Evolutionary conservation across 768 basidiomycete genomes (phyloP).

Genomic region (Gloeopeniophorella convolvens): DNA sequence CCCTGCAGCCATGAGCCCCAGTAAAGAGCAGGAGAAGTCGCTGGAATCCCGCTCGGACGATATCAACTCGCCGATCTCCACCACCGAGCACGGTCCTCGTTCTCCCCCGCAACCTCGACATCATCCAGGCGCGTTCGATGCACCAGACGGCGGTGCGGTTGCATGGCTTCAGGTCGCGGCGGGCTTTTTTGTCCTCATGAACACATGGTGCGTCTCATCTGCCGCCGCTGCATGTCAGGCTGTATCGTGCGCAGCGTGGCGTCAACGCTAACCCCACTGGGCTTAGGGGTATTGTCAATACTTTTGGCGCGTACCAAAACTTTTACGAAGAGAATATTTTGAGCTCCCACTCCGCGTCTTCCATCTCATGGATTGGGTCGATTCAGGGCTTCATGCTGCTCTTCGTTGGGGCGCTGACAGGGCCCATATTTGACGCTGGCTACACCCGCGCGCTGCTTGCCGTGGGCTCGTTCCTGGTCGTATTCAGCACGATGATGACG

Average conservation of each 20-base stretch:
- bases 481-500: slow-evolving; percentile 20
- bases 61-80: too few species aligned
- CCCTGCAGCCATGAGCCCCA: too few species aligned
- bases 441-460: slow-evolving; percentile 17
- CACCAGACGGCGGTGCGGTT: slow-evolving; percentile 11
- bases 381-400: slow-evolving; percentile 19
- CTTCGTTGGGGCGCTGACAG: slow-evolving; percentile 12
- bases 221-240: too few species aligned
- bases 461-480: slow-evolving; percentile 18
- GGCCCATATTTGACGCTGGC: slow-evolving; percentile 22
- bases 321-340: slow-evolving; percentile 16
- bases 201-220: slow-evolving; percentile 19
- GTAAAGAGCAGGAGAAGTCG: too few species aligned
- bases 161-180: slow-evolving; percentile 20
- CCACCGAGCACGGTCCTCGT: too few species aligned
- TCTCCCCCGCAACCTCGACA: too few species aligned
- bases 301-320: slow-evolving; percentile 20
- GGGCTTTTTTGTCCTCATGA: slow-evolving; percentile 19
- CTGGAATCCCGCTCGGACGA: too few species aligned
- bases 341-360: slow-evolving; percentile 11
- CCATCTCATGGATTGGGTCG: slow-evolving; percentile 23
- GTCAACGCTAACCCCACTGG: not conserved
- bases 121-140: not conserved
- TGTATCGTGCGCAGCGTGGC: too few species aligned
- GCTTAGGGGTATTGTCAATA: slow-evolving; percentile 21